These are phyloP conservation scores for Catenaria anguillulae DNA, from an alignment of 371 early-diverging fungal species.

Conservation along the genomic window DNA sequence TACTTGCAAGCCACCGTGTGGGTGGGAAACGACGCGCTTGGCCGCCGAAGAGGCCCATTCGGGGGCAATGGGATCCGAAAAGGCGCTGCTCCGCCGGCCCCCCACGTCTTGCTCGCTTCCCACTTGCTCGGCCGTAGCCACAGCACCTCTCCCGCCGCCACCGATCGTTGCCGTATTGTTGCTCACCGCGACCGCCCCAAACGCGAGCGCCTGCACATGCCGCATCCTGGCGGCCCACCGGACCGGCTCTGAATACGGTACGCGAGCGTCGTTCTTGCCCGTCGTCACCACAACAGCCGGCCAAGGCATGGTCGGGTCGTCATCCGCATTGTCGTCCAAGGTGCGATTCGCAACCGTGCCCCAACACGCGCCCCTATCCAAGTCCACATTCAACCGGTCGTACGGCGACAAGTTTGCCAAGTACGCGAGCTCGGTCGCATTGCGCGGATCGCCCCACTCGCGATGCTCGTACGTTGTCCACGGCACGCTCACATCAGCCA, in stretches of 20 bases:
- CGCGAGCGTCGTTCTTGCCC: conserved; percentile 29
- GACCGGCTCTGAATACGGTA: conserved; percentile 33
- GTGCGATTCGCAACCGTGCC: neutral
- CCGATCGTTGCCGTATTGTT: too few relatives aligned
- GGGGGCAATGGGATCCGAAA: neutral
- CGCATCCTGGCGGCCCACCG: conserved; percentile 37
- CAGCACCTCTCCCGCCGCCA: too few relatives aligned
- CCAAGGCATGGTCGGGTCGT: neutral
- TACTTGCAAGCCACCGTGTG: neutral
- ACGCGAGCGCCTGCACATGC: conserved; percentile 17
- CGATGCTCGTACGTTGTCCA: conserved; percentile 41
- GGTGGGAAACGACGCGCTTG: neutral
- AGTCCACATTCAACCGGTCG: conserved; percentile 18
- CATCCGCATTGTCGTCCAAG: neutral
- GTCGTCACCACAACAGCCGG: conserved; percentile 27
- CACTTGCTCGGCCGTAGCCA: too few relatives aligned
- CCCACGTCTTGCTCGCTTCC: too few relatives aligned
- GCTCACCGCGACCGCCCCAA: neutral
- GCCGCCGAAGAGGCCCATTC: neutral
- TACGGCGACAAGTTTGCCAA: conserved; percentile 37
- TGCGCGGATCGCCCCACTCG: conserved; percentile 36
- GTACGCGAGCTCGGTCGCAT: conserved; percentile 22
- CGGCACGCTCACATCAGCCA: conserved; percentile 30
- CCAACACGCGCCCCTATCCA: neutral
- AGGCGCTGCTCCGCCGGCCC: too few relatives aligned